A percentile compares a stretch with the other conserved stretches of the same genome.
phyloP scores from a whole-genome alignment of 306 rosid species.

The Trifolium dubium region DNA sequence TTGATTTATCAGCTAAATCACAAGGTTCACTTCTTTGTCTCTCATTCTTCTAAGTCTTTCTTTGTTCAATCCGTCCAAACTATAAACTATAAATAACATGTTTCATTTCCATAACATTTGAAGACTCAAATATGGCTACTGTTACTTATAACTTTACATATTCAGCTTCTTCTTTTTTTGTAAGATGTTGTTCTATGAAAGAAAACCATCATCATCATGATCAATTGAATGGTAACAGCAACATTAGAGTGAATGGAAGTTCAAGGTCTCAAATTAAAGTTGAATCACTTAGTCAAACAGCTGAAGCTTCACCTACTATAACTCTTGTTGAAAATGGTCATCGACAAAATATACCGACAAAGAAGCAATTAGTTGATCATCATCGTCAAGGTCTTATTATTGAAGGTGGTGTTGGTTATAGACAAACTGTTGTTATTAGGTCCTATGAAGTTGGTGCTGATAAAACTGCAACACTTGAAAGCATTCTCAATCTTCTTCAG shows the following conservation, averaged over 20 bases:
- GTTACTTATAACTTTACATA: slow-evolving; percentile 44
- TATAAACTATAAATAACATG: slow-evolving; percentile 34
- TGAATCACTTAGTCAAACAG: slow-evolving; percentile 46
- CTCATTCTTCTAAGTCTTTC: slow-evolving; percentile 14
- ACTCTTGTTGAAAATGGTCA: slow-evolving; percentile 48
- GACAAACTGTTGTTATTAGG: slow-evolving; percentile 82
- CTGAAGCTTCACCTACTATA: slow-evolving; percentile 35
- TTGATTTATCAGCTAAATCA: slow-evolving; percentile 46
- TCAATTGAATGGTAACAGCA: slow-evolving; percentile 39
- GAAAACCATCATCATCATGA: slow-evolving; percentile 47
- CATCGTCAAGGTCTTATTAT: slow-evolving; percentile 73
- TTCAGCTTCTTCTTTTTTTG: slow-evolving; percentile 37
- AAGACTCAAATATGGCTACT: slow-evolving; percentile 37
- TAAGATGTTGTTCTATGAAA: slow-evolving; percentile 55
- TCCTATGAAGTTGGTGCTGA: slow-evolving; percentile 96
- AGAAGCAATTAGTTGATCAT: slow-evolving; percentile 78
- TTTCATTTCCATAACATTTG: slow-evolving; percentile 13
- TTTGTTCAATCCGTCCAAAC: slow-evolving; percentile 42
- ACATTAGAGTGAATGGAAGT: slow-evolving; percentile 60
- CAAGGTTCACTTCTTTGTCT: slow-evolving; percentile 45
- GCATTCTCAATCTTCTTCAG: slow-evolving; percentile 88
- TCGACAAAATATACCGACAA: slow-evolving; percentile 79
- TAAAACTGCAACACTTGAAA: slow-evolving; percentile 84
- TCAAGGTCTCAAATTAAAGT: slow-evolving; percentile 41
- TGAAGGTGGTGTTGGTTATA: slow-evolving; percentile 83